Conservation (phyloP, 1,284 basidiomycete genomes). For the Fistulina hepatica region DNA sequence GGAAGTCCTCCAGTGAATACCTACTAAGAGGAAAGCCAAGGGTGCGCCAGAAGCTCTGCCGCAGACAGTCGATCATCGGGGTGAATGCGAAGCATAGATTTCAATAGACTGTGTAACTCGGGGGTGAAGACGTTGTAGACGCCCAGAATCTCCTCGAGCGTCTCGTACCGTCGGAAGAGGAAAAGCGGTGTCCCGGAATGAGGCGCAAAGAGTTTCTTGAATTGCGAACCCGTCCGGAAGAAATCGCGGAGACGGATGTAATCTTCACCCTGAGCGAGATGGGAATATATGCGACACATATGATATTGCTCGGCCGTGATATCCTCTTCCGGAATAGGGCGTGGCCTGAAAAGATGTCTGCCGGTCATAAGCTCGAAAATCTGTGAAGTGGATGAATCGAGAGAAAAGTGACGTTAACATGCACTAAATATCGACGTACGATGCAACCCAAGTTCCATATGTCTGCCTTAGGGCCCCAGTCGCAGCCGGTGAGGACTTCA, state of each 20-base stretch:
- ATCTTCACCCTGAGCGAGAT: neutral
- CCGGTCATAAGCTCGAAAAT: constrained; percentile 17
- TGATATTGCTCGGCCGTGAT: constrained; percentile 17
- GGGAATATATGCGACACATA: constrained; percentile 18
- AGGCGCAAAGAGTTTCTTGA: neutral
- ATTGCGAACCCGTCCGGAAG: constrained; percentile 1
- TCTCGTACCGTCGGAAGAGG: neutral
- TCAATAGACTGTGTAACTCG: constrained; percentile 1
- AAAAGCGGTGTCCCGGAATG: neutral
- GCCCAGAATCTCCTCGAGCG: constrained; percentile 1
- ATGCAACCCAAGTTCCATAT: constrained; percentile 30
- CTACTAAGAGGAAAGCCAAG: neutral
- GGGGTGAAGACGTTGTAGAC: neutral
- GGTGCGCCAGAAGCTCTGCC: constrained; percentile 1
- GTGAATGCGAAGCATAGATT: constrained; percentile 1
- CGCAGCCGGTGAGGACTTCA: constrained; percentile 25
- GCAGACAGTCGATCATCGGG: constrained; percentile 2
- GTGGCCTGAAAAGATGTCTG: constrained; percentile 14
- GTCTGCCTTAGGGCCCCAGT: constrained; percentile 25
- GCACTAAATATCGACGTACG: constrained; percentile 12
- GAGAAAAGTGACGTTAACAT: neutral
- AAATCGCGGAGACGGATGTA: neutral
- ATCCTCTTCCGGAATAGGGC: constrained; percentile 12
- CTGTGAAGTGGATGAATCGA: constrained; percentile 9
- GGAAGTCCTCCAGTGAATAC: too few species aligned